Conservation (phyloP, 768 basidiomycete species). For the Filobasidium floriforme region DNA sequence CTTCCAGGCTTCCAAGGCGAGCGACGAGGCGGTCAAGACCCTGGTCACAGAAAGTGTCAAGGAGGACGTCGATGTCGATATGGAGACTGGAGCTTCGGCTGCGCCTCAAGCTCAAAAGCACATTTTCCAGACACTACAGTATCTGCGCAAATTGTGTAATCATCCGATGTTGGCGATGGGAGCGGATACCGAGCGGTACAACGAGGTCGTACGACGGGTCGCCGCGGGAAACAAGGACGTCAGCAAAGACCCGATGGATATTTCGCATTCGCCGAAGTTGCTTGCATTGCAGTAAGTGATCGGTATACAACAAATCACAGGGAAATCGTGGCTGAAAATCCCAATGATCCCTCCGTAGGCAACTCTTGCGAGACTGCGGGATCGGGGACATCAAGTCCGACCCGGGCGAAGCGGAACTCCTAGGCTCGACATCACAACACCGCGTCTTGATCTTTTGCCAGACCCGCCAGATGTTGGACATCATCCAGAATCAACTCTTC, state of each 20-base stretch:
- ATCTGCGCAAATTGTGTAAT: constrained; percentile 93
- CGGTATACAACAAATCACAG: too few species aligned
- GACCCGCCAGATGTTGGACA: constrained; percentile 97
- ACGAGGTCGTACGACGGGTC: constrained; percentile 51
- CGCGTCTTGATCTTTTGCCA: constrained; percentile 99
- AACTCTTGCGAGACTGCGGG: constrained; percentile 88
- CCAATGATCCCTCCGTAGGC: constrained; percentile 51
- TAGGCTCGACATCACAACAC: constrained; percentile 75
- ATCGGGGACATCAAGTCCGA: constrained; percentile 55
- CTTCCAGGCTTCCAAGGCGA: constrained; percentile 72
- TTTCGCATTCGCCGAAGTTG: constrained; percentile 88
- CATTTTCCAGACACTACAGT: constrained; percentile 94
- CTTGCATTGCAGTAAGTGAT: constrained; percentile 70
- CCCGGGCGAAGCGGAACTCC: constrained; percentile 58
- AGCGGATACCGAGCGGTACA: constrained; percentile 55
- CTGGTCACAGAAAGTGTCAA: constrained; percentile 46
- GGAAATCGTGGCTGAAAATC: constrained; percentile 13
- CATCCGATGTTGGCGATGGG: constrained; percentile 89
- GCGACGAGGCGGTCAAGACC: constrained; percentile 57
- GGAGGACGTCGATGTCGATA: constrained; percentile 37
- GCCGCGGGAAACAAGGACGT: constrained; percentile 29
- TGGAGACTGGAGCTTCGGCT: constrained; percentile 7
- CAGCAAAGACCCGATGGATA: constrained; percentile 50
- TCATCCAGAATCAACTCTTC: constrained; percentile 91
- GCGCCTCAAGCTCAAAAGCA: constrained; percentile 60